phyloP scores from a whole-genome alignment of 2,329 filamentous ascomycete genomes.

The Fusarium longipes region DNA sequence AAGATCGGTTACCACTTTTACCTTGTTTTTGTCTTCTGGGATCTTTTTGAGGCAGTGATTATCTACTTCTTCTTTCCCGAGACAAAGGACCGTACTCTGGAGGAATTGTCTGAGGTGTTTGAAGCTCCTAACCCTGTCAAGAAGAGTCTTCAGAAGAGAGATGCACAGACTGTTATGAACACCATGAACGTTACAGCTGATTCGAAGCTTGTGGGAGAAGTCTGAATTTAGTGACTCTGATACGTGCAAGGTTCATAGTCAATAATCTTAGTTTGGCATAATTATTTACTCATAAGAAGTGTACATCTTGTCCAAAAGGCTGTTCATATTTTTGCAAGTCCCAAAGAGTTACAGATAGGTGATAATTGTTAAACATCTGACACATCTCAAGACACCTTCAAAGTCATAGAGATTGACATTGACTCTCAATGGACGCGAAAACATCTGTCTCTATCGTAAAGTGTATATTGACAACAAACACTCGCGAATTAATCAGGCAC shows the following conservation, averaged over 20 bases:
- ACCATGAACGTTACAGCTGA: slow-evolving; percentile 50
- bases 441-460: too few relatives aligned
- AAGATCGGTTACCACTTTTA: slow-evolving; percentile 59
- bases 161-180: slow-evolving; percentile 57
- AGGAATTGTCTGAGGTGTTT: slow-evolving; percentile 66
- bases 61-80: slow-evolving; percentile 64
- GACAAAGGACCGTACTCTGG: slow-evolving; percentile 61
- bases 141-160: slow-evolving; percentile 57
- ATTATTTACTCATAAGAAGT: too few relatives aligned
- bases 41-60: slow-evolving; percentile 54
- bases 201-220: slow-evolving; percentile 43
- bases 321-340: too few relatives aligned
- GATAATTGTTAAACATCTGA: too few relatives aligned
- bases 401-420: too few relatives aligned
- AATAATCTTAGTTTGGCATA: background rate
- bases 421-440: too few relatives aligned
- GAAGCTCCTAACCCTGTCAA: slow-evolving; percentile 58
- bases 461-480: too few relatives aligned
- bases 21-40: slow-evolving; percentile 59
- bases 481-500: too few relatives aligned
- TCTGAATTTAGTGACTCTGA: background rate
- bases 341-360: too few relatives aligned
- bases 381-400: too few relatives aligned
- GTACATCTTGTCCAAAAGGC: too few relatives aligned
- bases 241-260: background rate